phyloP scores from a whole-genome alignment of 2,329 filamentous ascomycete species.

The Stachybotrys chartarum region DNA sequence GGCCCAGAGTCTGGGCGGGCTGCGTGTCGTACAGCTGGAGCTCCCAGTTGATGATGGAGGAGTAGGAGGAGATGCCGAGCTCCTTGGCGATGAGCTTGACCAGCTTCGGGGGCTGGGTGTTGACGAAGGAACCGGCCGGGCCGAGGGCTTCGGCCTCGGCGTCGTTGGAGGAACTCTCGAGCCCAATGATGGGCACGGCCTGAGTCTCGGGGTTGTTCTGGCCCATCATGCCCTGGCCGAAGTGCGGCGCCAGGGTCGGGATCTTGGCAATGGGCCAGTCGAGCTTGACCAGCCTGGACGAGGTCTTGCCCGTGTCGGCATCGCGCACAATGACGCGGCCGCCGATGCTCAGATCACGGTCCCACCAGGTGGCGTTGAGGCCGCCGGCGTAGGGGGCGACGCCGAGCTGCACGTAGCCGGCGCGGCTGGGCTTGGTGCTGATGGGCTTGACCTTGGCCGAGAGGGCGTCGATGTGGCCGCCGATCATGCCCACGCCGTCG shows the following conservation, averaged over 20 bases:
- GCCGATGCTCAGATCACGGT: constrained; percentile 85
- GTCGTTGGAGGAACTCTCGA: constrained; percentile 61
- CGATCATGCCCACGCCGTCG: constrained; percentile 82
- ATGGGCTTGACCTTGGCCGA: constrained; percentile 89
- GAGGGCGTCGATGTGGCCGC: constrained; percentile 87
- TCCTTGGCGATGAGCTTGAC: constrained; percentile 75
- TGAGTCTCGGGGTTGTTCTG: constrained; percentile 80
- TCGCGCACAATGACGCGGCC: constrained; percentile 83
- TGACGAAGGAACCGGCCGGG: constrained; percentile 63
- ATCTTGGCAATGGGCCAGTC: constrained; percentile 92
- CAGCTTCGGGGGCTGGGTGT: constrained; percentile 77
- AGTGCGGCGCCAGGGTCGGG: constrained; percentile 88
- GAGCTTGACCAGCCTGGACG: constrained; percentile 77
- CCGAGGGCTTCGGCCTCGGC: constrained; percentile 40
- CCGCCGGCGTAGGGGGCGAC: constrained; percentile 90
- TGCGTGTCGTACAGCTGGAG: constrained; percentile 90
- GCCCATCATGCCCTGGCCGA: constrained; percentile 67
- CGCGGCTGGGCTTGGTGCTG: constrained; percentile 73
- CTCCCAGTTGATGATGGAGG: constrained; percentile 88
- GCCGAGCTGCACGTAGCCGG: constrained; percentile 81
- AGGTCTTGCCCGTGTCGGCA: constrained; percentile 63
- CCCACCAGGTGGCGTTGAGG: constrained; percentile 91
- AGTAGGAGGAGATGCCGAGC: constrained; percentile 64
- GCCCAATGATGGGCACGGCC: constrained; percentile 86
- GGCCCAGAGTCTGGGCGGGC: constrained; percentile 72